Evolutionary conservation across 768 basidiomycete genomes (phyloP).

Genomic region (Strobilomyces dryophilus): DNA sequence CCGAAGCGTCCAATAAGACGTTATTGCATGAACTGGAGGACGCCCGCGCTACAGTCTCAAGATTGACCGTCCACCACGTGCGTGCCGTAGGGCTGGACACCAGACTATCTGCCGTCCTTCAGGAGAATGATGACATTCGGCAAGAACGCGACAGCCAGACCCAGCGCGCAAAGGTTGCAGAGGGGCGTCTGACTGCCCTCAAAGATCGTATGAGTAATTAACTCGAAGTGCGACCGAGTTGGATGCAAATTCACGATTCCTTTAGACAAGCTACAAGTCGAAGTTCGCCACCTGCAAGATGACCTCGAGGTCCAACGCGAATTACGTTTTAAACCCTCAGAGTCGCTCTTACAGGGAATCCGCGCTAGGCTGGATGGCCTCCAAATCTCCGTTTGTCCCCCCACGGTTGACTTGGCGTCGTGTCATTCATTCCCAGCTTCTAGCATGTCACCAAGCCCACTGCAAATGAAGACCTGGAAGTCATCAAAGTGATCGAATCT

Average conservation of each 20-base stretch:
- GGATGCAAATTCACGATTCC: constrained; percentile 1
- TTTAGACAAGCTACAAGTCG: constrained; percentile 64
- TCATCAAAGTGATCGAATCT: constrained; percentile 72
- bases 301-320: constrained; percentile 57
- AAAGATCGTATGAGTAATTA: constrained; percentile 62
- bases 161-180: constrained; percentile 63
- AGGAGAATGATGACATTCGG: constrained; percentile 78
- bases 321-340: constrained; percentile 61
- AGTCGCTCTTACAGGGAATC: constrained; percentile 63
- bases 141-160: constrained; percentile 76
- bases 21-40: constrained; percentile 73
- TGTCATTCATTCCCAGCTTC: constrained; percentile 15
- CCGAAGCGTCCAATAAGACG: constrained; percentile 74
- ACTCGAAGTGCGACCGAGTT: background rate
- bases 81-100: constrained; percentile 69
- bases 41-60: constrained; percentile 59
- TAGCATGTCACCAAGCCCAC: constrained; percentile 39
- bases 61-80: constrained; percentile 64
- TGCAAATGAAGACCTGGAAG: constrained; percentile 48
- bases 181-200: constrained; percentile 57
- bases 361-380: constrained; percentile 58
- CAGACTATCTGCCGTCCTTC: constrained; percentile 56
- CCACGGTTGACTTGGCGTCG: background rate
- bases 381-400: constrained; percentile 48
- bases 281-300: constrained; percentile 61